A percentile compares a stretch with the other conserved stretches of the same genome.
phyloP scores from a whole-genome alignment of 345 rosid species.

The Hevea brasiliensis region DNA sequence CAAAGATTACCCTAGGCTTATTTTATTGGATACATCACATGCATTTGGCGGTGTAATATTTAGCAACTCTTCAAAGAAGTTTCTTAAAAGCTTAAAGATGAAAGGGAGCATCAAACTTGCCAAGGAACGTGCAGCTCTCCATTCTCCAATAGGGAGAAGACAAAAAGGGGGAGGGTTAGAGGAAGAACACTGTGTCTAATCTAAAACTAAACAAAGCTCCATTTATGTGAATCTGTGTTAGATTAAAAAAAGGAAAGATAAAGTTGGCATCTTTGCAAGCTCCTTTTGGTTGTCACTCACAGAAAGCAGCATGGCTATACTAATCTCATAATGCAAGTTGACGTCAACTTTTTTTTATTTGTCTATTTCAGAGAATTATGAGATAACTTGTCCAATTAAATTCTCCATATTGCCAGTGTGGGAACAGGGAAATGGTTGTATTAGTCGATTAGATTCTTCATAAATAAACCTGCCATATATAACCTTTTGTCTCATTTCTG shows the following conservation, averaged over 20 bases:
- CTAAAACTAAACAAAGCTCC: background rate
- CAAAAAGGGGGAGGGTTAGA: background rate
- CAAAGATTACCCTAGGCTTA: background rate
- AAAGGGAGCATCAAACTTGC: background rate
- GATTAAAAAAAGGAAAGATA: background rate
- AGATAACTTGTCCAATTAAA: too few species aligned
- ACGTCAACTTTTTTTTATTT: background rate
- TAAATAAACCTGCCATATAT: too few species aligned
- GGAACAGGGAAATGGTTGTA: too few species aligned
- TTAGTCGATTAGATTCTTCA: too few species aligned
- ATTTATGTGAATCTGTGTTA: background rate
- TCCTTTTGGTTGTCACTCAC: slow-evolving; percentile 2
- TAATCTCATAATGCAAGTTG: background rate
- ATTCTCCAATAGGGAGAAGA: background rate
- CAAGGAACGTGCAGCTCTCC: slow-evolving; percentile 1
- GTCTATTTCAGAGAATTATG: background rate
- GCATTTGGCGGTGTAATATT: background rate
- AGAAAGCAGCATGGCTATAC: slow-evolving; percentile 1
- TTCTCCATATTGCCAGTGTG: too few species aligned
- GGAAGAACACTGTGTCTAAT: background rate
- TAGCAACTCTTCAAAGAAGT: slow-evolving; percentile 5
- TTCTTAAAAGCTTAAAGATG: slow-evolving; percentile 1
- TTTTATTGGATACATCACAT: background rate
- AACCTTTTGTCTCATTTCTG: too few species aligned
- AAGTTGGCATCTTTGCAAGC: background rate